Base-by-base conservation (phyloP, 1,139 yeast species). In the Saccharomyces hybrid region DNA sequence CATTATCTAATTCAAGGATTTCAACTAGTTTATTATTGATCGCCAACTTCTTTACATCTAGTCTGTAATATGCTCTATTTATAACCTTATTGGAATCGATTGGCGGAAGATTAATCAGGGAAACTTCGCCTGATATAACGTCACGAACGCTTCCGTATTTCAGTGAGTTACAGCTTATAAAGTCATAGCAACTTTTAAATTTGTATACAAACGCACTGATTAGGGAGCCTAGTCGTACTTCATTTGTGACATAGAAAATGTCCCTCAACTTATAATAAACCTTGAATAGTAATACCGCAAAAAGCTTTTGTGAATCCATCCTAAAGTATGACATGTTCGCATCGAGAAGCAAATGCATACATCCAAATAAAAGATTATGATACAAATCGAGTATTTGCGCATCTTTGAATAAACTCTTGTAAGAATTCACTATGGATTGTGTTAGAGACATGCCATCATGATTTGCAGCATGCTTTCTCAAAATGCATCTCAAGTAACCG, bases 11-110 rank as follows among this genome's bases (percentile, higher is more conserved):
- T 54, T 53, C 68, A 41, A 51, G 62, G 5, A 70, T 55, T 54
- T 71, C 73, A 8, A 69, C 69, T 20, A 67, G 58, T 31, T 62
- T 48, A 46, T 65, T 59, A 38, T 56, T 49, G 32, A 52, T 54
- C 1, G 53, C 49, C 25, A 60, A 52, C 50, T 57, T 57, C 1
- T 46, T 26, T 2, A 53, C 28, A 7, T 56, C 47, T 13, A 64
- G 28, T 48, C 49, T 56, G 48, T 63, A 63, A 38, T 52, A 55
- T n/a, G 55, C 59, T 46, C 65, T 54, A 26, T 57, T 55, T 5
- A 51, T 53, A 25, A 61, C 52, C 44, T 57, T 51, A 2, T 55
- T 38, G 5, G 58, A 25, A n/a, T 56, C 54, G 6, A 64, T 54
- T 23, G 55, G 29, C 7, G 61, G 59, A 5, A 61, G 55, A 2